phyloP scores from a whole-genome alignment of 2,329 filamentous ascomycete genomes.

The Hypoxylon sp. region DNA sequence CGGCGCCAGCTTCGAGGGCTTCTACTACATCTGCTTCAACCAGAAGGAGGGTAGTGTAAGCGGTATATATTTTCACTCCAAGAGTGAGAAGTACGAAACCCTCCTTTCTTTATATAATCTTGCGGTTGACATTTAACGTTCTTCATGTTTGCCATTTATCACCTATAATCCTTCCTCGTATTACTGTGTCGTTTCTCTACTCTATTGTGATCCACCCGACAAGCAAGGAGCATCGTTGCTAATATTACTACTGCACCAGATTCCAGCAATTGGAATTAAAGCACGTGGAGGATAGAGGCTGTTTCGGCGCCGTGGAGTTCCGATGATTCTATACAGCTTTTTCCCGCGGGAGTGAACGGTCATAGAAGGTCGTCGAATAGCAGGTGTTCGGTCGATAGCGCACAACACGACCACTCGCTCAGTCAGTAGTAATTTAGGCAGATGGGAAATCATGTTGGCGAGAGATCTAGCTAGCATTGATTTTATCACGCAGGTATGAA shows the following conservation, averaged over 20 bases:
- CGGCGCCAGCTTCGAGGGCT: slow-evolving; percentile 96
- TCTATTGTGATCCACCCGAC: neutral
- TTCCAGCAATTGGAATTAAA: slow-evolving; percentile 94
- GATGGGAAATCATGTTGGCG: slow-evolving; percentile 2
- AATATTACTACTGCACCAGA: slow-evolving; percentile 58
- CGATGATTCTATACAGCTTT: slow-evolving; percentile 64
- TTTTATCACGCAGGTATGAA: slow-evolving; percentile 18
- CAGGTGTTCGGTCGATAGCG: slow-evolving; percentile 13
- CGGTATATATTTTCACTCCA: slow-evolving; percentile 97
- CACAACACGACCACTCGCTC: slow-evolving; percentile 12
- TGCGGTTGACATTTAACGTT: neutral
- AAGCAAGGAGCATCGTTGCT: slow-evolving; percentile 18
- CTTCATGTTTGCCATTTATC: neutral
- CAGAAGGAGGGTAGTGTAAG: slow-evolving; percentile 87
- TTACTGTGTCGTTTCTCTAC: neutral
- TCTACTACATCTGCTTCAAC: slow-evolving; percentile 99
- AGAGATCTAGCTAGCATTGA: slow-evolving; percentile 23
- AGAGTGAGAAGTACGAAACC: slow-evolving; percentile 92
- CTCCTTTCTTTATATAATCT: neutral
- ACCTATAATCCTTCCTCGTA: neutral
- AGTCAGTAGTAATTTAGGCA: slow-evolving; percentile 24
- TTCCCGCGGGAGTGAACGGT: slow-evolving; percentile 10
- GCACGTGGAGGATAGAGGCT: slow-evolving; percentile 86
- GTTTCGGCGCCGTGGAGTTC: slow-evolving; percentile 89
- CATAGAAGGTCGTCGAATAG: slow-evolving; percentile 3